Conservation (phyloP, 192 early-diverging fungal genomes). For the Umbelopsis sp. region DNA sequence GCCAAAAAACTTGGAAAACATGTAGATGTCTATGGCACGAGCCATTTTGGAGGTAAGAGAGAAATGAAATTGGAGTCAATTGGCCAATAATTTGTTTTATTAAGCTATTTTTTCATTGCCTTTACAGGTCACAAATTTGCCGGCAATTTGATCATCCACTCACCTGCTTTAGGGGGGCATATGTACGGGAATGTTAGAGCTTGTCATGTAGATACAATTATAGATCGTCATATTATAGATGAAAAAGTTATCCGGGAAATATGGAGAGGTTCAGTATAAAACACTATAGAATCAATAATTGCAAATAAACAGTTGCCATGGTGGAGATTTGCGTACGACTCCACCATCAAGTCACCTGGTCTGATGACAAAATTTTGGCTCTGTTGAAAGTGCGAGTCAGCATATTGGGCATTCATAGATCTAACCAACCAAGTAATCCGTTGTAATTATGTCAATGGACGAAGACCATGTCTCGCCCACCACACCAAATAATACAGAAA, state of each 20-base stretch:
- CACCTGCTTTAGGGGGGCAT: slow-evolving; percentile 30
- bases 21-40: slow-evolving; percentile 50
- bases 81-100: too few relatives aligned
- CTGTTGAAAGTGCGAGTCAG: not conserved
- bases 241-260: slow-evolving; percentile 34
- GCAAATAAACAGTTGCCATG: not conserved
- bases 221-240: slow-evolving; percentile 39
- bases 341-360: not conserved
- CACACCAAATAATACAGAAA: not conserved
- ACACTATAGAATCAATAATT: not conserved
- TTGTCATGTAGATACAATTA: slow-evolving; percentile 33
- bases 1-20: slow-evolving; percentile 34
- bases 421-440: too few relatives aligned
- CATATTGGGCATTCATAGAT: not conserved
- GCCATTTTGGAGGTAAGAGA: slow-evolving; percentile 55
- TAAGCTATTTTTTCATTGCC: too few relatives aligned
- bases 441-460: slow-evolving; percentile 12
- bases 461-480: slow-evolving; percentile 6
- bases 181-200: slow-evolving; percentile 45
- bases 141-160: slow-evolving; percentile 61
- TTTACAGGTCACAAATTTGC: slow-evolving; percentile 67
- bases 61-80: not conserved
- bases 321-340: too few relatives aligned
- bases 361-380: not conserved
- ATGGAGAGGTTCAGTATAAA: slow-evolving; percentile 34